These are phyloP conservation scores for Cystoisospora suis DNA, from an alignment of 169 alveolate species.

Conservation along the genomic window DNA sequence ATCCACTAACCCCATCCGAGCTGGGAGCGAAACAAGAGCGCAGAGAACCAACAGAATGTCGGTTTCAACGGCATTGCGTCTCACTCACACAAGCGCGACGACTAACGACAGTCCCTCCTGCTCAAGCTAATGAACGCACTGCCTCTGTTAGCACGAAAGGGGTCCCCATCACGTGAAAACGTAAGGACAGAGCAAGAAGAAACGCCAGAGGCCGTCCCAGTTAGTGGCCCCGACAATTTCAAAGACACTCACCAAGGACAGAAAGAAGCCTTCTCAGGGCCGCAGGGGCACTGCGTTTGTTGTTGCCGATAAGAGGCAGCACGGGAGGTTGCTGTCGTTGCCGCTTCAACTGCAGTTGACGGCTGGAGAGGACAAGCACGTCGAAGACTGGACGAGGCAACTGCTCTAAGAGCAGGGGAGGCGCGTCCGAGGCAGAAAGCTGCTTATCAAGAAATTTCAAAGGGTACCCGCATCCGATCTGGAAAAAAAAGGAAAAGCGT, in stretches of 20 bases:
- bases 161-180: no score
- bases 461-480: slow-evolving; percentile 62
- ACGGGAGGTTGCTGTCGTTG: slow-evolving; percentile 45
- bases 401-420: slow-evolving; percentile 1
- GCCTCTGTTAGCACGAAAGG: no score
- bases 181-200: no score
- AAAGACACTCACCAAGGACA: slow-evolving; percentile 44
- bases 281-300: slow-evolving; percentile 51
- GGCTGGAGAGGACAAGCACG: slow-evolving; percentile 56
- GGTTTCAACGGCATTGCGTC: no score
- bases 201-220: no score
- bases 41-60: no score
- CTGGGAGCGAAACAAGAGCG: no score
- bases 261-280: slow-evolving; percentile 57
- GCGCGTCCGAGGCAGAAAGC: slow-evolving; percentile 35
- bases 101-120: no score
- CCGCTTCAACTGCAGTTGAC: slow-evolving; percentile 47
- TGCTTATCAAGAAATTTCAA: slow-evolving; percentile 52
- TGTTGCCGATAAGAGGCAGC: slow-evolving; percentile 47
- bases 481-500: neutral
- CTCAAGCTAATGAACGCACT: no score
- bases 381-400: slow-evolving; percentile 48
- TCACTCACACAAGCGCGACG: no score
- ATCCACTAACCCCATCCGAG: no score
- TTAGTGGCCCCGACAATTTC: no score